Evolutionary conservation across 306 rosid species (phyloP), one percentile per base, ranked within the genome.

Genomic region (Rosa chinensis): DNA sequence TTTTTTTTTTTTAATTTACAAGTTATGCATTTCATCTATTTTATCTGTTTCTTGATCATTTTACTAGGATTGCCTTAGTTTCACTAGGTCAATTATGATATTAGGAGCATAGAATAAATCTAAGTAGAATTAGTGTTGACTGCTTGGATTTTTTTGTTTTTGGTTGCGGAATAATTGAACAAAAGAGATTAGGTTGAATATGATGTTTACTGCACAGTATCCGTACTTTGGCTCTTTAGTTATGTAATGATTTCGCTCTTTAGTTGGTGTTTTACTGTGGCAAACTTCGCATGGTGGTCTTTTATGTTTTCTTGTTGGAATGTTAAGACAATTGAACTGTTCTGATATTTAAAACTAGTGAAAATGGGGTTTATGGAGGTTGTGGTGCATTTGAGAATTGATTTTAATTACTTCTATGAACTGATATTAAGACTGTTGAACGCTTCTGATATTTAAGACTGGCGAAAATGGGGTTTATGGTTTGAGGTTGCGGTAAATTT

Each of bases 331-430:
- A 49, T 5, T 61, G 10, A 63, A 5, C 1, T 43, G 12, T 35
- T 73, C 4, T 2, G 23, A 5, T 16, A 43, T 43, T 43, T 43
- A 43, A 43, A 6, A 43, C 9, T 8, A 6, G 45, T 1, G 8
- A 49, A 77, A 48, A 35, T 39, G 14, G n/a, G 43, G 28, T 28
- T 21, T 5, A 25, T 6, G 52, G 25, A 61, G 48, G 32, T 11
- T 28, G 52, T 77, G 59, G 13, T 17, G 79, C 42, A 39, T 59
- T 64, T 72, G 72, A 66, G 64, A 56, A 40, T 73, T 48, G 10
- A 39, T 70, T 68, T 21, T 53, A 23, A 20, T 47, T 77, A 47
- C 84, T 70, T 71, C 45, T 81, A 64, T 69, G 56, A 59, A 40
- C 55, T 83, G 23, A 20, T 28, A 37, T 32, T 63, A 11, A 11